phyloP scores from a whole-genome alignment of 345 rosid species.

The Firmiana major region DNA sequence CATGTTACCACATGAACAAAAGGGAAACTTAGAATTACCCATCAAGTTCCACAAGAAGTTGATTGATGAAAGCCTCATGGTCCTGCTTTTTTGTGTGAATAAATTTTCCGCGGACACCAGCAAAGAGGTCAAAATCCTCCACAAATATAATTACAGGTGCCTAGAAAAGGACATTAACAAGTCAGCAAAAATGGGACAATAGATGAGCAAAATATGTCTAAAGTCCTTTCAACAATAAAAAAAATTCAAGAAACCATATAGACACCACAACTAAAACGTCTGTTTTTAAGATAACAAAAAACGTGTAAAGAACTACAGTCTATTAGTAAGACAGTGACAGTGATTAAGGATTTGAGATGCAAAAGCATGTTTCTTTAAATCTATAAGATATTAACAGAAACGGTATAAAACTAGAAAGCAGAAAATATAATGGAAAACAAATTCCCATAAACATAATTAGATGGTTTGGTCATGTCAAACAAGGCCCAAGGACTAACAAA shows the following conservation, averaged over 20 bases:
- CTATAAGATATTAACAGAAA: not conserved
- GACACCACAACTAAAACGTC: not conserved
- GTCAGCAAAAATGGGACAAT: slow-evolving; percentile 11
- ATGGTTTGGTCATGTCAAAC: not conserved
- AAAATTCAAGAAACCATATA: not conserved
- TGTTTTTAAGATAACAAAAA: not conserved
- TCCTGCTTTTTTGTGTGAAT: slow-evolving; percentile 89
- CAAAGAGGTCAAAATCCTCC: slow-evolving; percentile 96
- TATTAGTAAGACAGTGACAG: not conserved
- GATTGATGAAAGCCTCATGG: slow-evolving; percentile 95
- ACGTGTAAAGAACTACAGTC: not conserved
- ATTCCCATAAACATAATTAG: not conserved
- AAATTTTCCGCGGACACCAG: slow-evolving; percentile 93
- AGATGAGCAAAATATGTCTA: not conserved
- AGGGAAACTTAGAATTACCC: slow-evolving; percentile 52
- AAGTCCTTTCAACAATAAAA: not conserved
- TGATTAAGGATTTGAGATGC: not conserved
- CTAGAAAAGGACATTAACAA: slow-evolving; percentile 36
- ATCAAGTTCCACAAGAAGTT: slow-evolving; percentile 97
- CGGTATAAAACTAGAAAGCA: not conserved
- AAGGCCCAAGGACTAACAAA: not conserved
- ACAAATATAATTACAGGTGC: slow-evolving; percentile 96
- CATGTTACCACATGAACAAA: slow-evolving; percentile 9
- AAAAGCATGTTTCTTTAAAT: not conserved
- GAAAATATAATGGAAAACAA: not conserved